Conservation (phyloP, 495 filamentous ascomycete species). For the Venustampulla echinocandica region DNA sequence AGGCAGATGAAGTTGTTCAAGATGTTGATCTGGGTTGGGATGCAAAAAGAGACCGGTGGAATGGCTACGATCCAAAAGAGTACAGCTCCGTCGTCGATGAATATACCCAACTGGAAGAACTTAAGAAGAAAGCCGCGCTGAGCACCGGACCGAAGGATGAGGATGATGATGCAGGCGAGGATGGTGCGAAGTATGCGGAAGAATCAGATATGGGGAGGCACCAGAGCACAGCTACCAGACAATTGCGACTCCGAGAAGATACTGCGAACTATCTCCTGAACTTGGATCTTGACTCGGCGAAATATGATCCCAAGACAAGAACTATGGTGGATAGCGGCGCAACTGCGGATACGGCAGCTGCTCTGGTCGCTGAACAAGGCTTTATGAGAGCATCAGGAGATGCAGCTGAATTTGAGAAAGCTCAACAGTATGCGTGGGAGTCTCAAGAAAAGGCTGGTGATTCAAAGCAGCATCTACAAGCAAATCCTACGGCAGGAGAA, state of each 20-base stretch:
- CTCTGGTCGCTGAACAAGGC: slow-evolving; percentile 87
- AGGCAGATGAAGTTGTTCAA: slow-evolving; percentile 83
- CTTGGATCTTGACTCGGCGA: slow-evolving; percentile 89
- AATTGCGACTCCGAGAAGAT: slow-evolving; percentile 88
- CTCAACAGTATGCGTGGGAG: slow-evolving; percentile 90
- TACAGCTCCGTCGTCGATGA: slow-evolving; percentile 80
- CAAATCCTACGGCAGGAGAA: slow-evolving; percentile 91
- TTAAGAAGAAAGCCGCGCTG: slow-evolving; percentile 53
- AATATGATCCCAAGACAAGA: slow-evolving; percentile 95
- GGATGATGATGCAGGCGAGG: slow-evolving; percentile 44
- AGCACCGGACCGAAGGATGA: slow-evolving; percentile 32
- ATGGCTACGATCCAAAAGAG: slow-evolving; percentile 85
- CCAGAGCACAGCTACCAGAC: slow-evolving; percentile 80
- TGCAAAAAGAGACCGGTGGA: slow-evolving; percentile 97
- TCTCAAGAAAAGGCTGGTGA: slow-evolving; percentile 71
- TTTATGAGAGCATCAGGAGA: slow-evolving; percentile 87
- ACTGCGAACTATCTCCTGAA: slow-evolving; percentile 97
- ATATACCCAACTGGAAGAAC: slow-evolving; percentile 74
- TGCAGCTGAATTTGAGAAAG: slow-evolving; percentile 86
- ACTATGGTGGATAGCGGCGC: slow-evolving; percentile 88
- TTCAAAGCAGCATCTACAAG: slow-evolving; percentile 77
- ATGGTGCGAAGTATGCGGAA: slow-evolving; percentile 73
- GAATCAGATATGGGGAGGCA: slow-evolving; percentile 94
- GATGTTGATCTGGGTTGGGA: slow-evolving; percentile 87
- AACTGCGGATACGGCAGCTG: slow-evolving; percentile 71